Conservation (phyloP, 331 rosid species). For the Arachis monticola region DNA sequence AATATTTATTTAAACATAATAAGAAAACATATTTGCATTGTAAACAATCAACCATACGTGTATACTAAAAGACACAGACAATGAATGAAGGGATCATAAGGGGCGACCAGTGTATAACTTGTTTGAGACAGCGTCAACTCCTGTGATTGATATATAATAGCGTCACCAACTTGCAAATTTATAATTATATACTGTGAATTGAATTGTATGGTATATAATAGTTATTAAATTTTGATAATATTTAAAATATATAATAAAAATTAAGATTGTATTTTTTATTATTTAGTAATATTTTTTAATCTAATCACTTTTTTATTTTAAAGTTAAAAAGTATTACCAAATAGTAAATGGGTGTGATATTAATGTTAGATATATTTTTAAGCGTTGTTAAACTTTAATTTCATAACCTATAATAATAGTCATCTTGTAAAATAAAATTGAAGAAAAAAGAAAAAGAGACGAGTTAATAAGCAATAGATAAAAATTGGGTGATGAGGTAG, state of each 20-base stretch:
- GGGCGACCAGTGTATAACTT: conserved; percentile 34
- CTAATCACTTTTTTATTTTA: too few relatives aligned
- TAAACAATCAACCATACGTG: conserved; percentile 19
- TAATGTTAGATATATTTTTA: too few relatives aligned
- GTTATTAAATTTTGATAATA: too few relatives aligned
- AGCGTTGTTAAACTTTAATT: too few relatives aligned
- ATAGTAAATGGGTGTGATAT: too few relatives aligned
- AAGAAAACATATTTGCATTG: not conserved
- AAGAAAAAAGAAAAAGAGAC: not conserved
- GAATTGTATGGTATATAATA: too few relatives aligned
- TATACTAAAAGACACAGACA: conserved; percentile 33
- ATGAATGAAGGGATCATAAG: conserved; percentile 31
- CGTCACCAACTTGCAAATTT: conserved; percentile 25
- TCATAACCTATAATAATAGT: too few relatives aligned
- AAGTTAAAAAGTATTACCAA: too few relatives aligned
- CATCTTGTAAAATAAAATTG: not conserved
- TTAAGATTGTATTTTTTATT: too few relatives aligned
- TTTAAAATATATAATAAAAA: too few relatives aligned
- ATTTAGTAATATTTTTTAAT: too few relatives aligned
- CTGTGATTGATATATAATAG: conserved; percentile 12
- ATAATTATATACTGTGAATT: not conserved
- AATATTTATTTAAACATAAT: too few relatives aligned
- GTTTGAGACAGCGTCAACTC: conserved; percentile 32
- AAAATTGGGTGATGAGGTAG: conserved; percentile 6
- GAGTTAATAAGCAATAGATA: conserved; percentile 31